Conservation (phyloP, 2,329 filamentous ascomycete species). For the Berkeleyomyces basicola region DNA sequence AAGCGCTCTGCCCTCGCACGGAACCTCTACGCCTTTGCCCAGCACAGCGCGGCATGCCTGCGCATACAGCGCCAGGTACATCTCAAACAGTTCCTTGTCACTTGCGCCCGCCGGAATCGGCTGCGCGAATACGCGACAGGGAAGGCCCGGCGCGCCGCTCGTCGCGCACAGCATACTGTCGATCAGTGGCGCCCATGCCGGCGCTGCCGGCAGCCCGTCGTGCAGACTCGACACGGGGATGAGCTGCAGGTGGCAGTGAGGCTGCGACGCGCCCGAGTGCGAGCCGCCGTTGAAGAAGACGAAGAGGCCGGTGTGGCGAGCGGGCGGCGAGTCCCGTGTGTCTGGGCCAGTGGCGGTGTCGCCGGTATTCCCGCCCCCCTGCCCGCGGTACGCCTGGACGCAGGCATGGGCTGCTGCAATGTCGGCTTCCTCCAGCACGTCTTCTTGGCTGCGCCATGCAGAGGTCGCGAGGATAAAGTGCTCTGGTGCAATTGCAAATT, state of each 20-base stretch:
- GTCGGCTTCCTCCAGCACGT: conserved; percentile 43
- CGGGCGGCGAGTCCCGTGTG: too few relatives aligned
- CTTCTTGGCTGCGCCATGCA: conserved; percentile 46
- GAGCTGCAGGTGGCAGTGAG: conserved; percentile 57
- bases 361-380: conserved; percentile 13
- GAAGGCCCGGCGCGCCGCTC: conserved; percentile 18
- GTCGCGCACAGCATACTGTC: conserved; percentile 21
- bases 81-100: conserved; percentile 22
- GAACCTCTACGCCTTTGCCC: conserved; percentile 15
- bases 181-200: conserved; percentile 33
- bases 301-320: conserved; percentile 25
- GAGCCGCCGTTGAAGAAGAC: conserved; percentile 56
- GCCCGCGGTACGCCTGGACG: conserved; percentile 35
- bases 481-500: conserved; percentile 53
- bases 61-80: conserved; percentile 33
- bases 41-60: conserved; percentile 26
- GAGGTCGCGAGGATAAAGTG: conserved; percentile 58
- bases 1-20: conserved; percentile 25
- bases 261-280: conserved; percentile 53
- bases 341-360: too few relatives aligned
- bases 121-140: conserved; percentile 30
- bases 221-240: conserved; percentile 48
- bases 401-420: conserved; percentile 45
- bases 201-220: conserved; percentile 26
- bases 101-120: conserved; percentile 22